A percentile compares a stretch with the other conserved stretches of the same genome.
Evolutionary conservation across 129 eudicot species (phyloP).

Genomic region (Dittrichia graveolens): DNA sequence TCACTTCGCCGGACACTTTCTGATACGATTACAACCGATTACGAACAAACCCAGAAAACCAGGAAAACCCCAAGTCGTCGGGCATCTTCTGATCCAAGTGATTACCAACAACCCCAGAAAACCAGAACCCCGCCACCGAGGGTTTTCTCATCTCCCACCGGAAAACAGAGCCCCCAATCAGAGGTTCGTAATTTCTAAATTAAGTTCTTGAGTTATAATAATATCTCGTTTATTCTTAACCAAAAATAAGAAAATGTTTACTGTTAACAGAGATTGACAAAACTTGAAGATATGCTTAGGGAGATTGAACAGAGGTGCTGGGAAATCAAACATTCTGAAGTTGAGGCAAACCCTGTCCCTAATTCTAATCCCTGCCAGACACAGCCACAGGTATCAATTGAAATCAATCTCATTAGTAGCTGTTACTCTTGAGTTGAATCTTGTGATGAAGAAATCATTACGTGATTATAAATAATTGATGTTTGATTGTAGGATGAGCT

Average conservation of each 20-base stretch:
- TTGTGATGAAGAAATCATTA: no score
- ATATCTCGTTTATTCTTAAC: background rate
- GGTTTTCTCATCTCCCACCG: background rate
- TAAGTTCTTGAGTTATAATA: background rate
- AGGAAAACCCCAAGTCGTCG: slow-evolving; percentile 3
- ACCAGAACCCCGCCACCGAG: background rate
- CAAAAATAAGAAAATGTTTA: background rate
- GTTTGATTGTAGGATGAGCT: slow-evolving; percentile 10
- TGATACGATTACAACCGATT: background rate
- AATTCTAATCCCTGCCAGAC: no score
- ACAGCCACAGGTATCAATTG: background rate
- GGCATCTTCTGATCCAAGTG: background rate
- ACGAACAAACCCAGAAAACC: slow-evolving; percentile 1
- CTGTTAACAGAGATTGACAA: background rate
- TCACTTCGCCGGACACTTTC: slow-evolving; percentile 19
- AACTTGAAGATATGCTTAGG: slow-evolving; percentile 18
- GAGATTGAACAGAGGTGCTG: slow-evolving; percentile 26
- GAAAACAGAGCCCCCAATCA: slow-evolving; percentile 7
- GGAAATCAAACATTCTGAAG: slow-evolving; percentile 11
- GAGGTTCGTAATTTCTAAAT: background rate
- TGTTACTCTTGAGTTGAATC: background rate
- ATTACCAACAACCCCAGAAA: background rate
- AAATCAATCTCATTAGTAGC: background rate
- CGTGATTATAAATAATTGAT: background rate
- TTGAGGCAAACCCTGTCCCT: background rate